phyloP scores from a whole-genome alignment of 306 rosid species.

The Mimosa pudica region DNA sequence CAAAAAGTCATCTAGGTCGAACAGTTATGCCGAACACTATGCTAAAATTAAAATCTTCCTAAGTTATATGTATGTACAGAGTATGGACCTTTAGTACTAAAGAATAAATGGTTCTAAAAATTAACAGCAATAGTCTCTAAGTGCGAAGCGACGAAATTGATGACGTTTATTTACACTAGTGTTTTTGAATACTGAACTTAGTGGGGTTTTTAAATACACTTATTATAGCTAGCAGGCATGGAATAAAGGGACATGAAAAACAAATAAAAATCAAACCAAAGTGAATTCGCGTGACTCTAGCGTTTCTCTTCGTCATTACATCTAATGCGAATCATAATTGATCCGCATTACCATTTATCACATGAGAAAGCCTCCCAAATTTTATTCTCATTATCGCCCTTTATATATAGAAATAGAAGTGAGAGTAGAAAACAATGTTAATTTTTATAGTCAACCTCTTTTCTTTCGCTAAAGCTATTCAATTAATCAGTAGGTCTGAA shows the following conservation, averaged over 20 bases:
- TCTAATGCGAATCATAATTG: not conserved
- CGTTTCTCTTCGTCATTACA: not conserved
- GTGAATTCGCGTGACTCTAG: slow-evolving; percentile 13
- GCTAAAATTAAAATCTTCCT: too few species aligned
- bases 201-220: not conserved
- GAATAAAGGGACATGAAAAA: not conserved
- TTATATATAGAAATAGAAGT: not conserved
- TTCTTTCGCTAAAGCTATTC: not conserved
- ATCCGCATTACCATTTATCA: slow-evolving; percentile 36
- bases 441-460: not conserved
- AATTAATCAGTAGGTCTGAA: not conserved
- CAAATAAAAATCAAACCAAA: not conserved
- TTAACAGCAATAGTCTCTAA: not conserved
- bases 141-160: not conserved
- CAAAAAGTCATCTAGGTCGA: too few species aligned
- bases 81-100: too few species aligned
- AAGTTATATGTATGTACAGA: too few species aligned
- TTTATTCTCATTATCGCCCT: not conserved
- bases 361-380: slow-evolving; percentile 20
- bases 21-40: too few species aligned
- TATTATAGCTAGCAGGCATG: slow-evolving; percentile 2
- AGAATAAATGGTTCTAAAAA: not conserved
- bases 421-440: not conserved
- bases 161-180: not conserved
- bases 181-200: not conserved